A percentile compares a stretch with the other conserved stretches of the same genome.
Conservation (phyloP, 2,329 filamentous ascomycete genomes). For the Aspergillus quadrilineatus region DNA sequence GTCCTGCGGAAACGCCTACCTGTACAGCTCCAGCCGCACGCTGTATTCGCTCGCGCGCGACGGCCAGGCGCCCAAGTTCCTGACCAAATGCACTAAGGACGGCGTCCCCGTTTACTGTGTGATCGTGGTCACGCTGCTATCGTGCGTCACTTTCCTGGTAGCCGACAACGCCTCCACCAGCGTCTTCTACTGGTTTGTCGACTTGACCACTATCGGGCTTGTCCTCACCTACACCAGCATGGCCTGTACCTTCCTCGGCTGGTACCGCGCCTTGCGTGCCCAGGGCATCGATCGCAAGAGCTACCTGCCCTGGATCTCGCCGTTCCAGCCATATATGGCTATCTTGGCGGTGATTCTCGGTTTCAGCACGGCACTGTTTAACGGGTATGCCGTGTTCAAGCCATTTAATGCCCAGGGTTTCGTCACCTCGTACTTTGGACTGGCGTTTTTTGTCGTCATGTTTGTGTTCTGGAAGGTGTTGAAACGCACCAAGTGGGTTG, state of each 20-base stretch:
- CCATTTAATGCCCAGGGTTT: slow-evolving; percentile 49
- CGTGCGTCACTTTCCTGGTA: slow-evolving; percentile 69
- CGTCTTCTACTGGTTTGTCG: slow-evolving; percentile 70
- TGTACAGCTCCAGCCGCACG: slow-evolving; percentile 55
- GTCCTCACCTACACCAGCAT: slow-evolving; percentile 59
- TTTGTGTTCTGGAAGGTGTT: slow-evolving; percentile 38
- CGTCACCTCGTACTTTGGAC: slow-evolving; percentile 51
- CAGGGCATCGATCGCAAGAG: slow-evolving; percentile 67
- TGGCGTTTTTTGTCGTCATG: slow-evolving; percentile 45
- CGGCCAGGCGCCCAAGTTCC: slow-evolving; percentile 53
- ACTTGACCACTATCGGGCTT: slow-evolving; percentile 46
- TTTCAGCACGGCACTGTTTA: slow-evolving; percentile 63
- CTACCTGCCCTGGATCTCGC: slow-evolving; percentile 64
- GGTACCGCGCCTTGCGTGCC: slow-evolving; percentile 65
- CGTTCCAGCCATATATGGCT: slow-evolving; percentile 67
- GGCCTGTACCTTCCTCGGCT: slow-evolving; percentile 67
- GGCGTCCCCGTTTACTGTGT: slow-evolving; percentile 74
- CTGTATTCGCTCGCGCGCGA: slow-evolving; percentile 50
- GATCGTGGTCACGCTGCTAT: slow-evolving; percentile 60
- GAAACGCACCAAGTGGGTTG: slow-evolving; percentile 31
- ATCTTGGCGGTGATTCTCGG: slow-evolving; percentile 58
- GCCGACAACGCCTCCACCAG: slow-evolving; percentile 61
- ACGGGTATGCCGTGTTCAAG: slow-evolving; percentile 54
- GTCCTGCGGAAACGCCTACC: slow-evolving; percentile 66
- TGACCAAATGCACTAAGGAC: slow-evolving; percentile 57